These are phyloP conservation scores for Exophiala dermatitidis DNA, from an alignment of 2,329 filamentous ascomycete genomes.

Conservation along the genomic window DNA sequence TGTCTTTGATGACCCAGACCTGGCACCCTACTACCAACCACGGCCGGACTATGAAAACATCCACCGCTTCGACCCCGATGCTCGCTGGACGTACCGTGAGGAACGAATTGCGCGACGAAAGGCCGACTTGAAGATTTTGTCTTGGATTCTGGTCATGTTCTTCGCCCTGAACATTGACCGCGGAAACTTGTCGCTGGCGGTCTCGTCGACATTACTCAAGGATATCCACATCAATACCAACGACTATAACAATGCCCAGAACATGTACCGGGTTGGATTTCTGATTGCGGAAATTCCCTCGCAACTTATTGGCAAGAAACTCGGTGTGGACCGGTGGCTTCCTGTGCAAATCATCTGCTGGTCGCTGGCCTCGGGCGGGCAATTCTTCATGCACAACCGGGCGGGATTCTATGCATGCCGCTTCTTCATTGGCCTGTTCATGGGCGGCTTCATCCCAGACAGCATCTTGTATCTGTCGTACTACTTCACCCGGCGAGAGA, in stretches of 20 bases:
- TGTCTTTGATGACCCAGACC: no score
- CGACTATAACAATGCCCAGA: slow-evolving; percentile 48
- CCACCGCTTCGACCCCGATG: background rate
- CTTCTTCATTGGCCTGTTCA: slow-evolving; percentile 43
- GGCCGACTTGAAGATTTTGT: slow-evolving; percentile 24
- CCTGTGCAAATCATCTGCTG: slow-evolving; percentile 52
- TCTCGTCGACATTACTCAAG: slow-evolving; percentile 46
- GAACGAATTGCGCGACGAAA: slow-evolving; percentile 4
- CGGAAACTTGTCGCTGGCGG: slow-evolving; percentile 39
- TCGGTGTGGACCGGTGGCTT: slow-evolving; percentile 55
- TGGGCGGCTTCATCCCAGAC: slow-evolving; percentile 43
- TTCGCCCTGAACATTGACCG: slow-evolving; percentile 32
- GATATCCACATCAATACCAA: slow-evolving; percentile 35
- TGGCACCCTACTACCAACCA: no score
- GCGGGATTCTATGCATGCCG: slow-evolving; percentile 38
- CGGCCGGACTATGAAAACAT: background rate
- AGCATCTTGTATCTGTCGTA: slow-evolving; percentile 33
- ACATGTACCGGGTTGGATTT: slow-evolving; percentile 50
- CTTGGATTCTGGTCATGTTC: slow-evolving; percentile 26
- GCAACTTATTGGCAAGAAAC: slow-evolving; percentile 51
- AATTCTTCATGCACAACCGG: slow-evolving; percentile 45
- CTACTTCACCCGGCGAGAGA: slow-evolving; percentile 34
- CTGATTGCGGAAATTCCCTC: slow-evolving; percentile 53
- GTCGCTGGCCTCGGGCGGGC: slow-evolving; percentile 47
- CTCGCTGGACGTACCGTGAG: slow-evolving; percentile 4